Evolutionary conservation across 257 asterid species (phyloP), one percentile per base, ranked within the genome.

Genomic region (Rehmannia glutinosa): DNA sequence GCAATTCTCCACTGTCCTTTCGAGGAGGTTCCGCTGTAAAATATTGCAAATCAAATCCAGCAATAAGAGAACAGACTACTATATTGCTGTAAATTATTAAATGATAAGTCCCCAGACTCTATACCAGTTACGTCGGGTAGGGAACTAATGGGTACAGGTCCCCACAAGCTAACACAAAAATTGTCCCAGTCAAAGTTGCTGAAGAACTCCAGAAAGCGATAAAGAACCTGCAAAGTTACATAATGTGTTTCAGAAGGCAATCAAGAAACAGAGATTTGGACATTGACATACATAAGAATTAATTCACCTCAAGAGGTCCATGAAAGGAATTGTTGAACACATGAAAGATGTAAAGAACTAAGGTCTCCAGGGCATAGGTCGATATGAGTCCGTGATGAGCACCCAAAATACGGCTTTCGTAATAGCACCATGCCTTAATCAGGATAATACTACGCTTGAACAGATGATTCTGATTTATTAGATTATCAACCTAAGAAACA

Each of bases 11-110:
- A 62, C 87, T 73, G 77, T 93, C 97, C 81, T 85, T 90, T 21
- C 96, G 84, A 68, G 98, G 98, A 72, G 89, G 87, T 39, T 89
- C 86, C 57, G 90, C 98, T 92, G 95, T 46, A 73, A 56, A 61
- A 38, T 21, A 33, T 28, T 53, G 25, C 61, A 69, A 74, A 69
- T 66, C 53, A 76, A 62, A 73, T 19, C 46, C 54, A 20, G 20
- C 36, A 69, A 39, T 68, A 39, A 66, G 39, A 57, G 15, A 53
- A 62, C 5, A 54, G 20, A 53, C 25, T 42, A 64, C 28, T 39
- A 64, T 20, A 73, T 41, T n/a, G 30, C 63, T 46, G 19, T n/a
- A n/a, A n/a, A n/a, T n/a, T n/a, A n/a, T n/a, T n/a, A n/a, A n/a
- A n/a, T n/a, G n/a, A n/a, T n/a, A n/a, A n/a, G n/a, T n/a, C n/a